These are phyloP conservation scores for Ceratocystis cacaofunesta DNA, from an alignment of 2,329 filamentous ascomycete genomes.

Conservation along the genomic window DNA sequence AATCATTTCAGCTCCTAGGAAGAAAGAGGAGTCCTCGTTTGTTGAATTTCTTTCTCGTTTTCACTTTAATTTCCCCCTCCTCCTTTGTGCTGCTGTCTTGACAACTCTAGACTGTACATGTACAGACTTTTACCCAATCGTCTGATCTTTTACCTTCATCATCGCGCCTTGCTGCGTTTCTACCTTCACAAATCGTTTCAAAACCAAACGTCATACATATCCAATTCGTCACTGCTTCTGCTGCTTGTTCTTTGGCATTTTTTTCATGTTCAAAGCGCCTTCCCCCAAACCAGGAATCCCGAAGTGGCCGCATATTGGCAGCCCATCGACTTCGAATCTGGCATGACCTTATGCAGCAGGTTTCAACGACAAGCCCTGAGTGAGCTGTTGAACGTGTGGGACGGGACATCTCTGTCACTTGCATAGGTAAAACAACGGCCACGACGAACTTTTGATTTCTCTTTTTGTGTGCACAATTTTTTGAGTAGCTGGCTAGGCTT, in stretches of 20 bases:
- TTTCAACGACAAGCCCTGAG: not conserved
- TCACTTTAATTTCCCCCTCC: not conserved
- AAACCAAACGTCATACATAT: not conserved
- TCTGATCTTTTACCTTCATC: not conserved
- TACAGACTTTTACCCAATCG: not conserved
- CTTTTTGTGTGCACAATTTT: not conserved
- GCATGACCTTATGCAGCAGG: constrained; percentile 3
- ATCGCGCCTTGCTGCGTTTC: not conserved
- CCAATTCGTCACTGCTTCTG: not conserved
- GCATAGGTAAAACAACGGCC: not conserved
- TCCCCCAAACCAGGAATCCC: not conserved
- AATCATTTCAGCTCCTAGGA: not conserved
- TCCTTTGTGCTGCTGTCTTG: not conserved
- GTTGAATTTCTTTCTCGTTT: constrained; percentile 2
- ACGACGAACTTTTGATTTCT: not conserved
- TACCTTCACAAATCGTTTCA: not conserved
- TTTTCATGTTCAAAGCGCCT: not conserved
- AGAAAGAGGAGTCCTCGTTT: not conserved
- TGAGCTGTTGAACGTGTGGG: not conserved
- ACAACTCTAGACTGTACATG: not conserved
- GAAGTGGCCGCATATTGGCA: constrained; percentile 4
- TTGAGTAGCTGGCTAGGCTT: not conserved
- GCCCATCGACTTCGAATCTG: constrained; percentile 3
- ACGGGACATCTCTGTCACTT: not conserved
- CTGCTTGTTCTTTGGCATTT: not conserved